Evolutionary conservation across 1,139 yeast species (phyloP).

Genomic region (Pneumocystis jirovecii): DNA sequence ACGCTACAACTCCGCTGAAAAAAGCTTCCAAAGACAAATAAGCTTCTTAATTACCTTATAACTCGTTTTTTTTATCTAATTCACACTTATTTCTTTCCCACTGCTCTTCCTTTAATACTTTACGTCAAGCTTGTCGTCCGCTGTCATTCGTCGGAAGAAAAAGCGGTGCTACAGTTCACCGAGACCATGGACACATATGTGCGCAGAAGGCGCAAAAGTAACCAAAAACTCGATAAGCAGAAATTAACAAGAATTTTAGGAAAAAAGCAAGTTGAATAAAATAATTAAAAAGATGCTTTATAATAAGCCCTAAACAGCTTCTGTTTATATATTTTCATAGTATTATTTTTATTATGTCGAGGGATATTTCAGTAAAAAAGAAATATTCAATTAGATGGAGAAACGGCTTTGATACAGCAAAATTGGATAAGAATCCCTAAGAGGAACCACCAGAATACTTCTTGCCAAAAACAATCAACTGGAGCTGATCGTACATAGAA

Average conservation of each 20-base stretch:
- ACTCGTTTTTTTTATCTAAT: not conserved
- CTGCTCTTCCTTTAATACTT: not conserved
- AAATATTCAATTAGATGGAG: no score
- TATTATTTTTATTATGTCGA: no score
- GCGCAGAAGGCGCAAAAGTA: not conserved
- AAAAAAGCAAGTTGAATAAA: no score
- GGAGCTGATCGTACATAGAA: conserved; percentile 66
- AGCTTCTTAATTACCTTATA: not conserved
- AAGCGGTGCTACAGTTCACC: not conserved
- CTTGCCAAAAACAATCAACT: conserved; percentile 58
- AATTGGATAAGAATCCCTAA: not conserved
- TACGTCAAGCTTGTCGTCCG: not conserved
- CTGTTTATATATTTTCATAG: no score
- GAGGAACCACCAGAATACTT: conserved; percentile 32
- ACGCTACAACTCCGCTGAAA: not conserved
- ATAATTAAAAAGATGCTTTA: no score
- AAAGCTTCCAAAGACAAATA: not conserved
- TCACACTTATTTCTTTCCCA: not conserved
- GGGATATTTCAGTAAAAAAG: not conserved
- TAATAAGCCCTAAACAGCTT: no score
- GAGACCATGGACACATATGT: not conserved
- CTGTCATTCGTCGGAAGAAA: not conserved
- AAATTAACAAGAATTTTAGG: no score
- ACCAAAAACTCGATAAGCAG: no score
- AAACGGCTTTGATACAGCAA: no score